A percentile compares a stretch with the other conserved stretches of the same genome.
Conservation (phyloP, 345 rosid genomes). For the Dovyalis caffra region DNA sequence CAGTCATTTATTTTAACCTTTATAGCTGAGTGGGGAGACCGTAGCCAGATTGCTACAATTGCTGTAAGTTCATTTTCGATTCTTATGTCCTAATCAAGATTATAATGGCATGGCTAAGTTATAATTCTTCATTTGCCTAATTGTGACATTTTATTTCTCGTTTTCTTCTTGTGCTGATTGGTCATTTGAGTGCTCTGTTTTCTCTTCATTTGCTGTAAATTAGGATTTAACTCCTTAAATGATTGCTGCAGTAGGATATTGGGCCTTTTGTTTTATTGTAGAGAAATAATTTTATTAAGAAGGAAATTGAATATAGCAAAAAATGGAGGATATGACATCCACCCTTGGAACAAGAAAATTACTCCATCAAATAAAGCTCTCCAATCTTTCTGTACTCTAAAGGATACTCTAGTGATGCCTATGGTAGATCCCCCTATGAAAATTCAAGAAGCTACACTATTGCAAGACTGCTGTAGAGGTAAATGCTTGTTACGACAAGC, state of each 20-base stretch:
- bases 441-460: too few relatives aligned
- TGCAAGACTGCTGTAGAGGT: too few relatives aligned
- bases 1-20: constrained; percentile 95
- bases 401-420: too few relatives aligned
- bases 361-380: too few relatives aligned
- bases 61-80: constrained; percentile 62
- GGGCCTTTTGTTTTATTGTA: background rate
- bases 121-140: background rate
- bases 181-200: background rate
- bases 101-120: background rate
- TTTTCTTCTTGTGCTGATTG: background rate
- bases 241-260: background rate
- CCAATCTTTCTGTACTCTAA: too few relatives aligned
- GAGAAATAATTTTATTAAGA: background rate
- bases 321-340: background rate
- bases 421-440: too few relatives aligned
- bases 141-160: background rate
- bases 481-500: too few relatives aligned
- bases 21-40: constrained; percentile 99
- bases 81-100: background rate
- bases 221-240: background rate
- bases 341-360: background rate
- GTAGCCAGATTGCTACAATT: constrained; percentile 99
- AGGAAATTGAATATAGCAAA: too few relatives aligned
- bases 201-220: background rate